Evolutionary conservation across 2,329 filamentous ascomycete species (phyloP), one percentile per base, ranked within the genome.

Genomic region (Spiromastix sp.): DNA sequence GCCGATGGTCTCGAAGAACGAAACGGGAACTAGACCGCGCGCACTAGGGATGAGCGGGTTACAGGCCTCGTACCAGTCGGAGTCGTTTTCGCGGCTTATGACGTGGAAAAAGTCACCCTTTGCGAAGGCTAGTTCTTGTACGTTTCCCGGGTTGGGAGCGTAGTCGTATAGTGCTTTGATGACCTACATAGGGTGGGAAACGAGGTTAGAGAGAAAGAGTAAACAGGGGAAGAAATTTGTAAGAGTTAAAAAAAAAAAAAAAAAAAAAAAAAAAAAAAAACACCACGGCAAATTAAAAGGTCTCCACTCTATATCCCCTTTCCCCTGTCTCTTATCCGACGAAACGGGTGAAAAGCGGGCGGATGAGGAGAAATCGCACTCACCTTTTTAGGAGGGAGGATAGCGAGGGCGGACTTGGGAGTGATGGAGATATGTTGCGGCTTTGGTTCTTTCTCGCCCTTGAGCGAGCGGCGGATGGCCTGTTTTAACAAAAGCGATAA

Each of bases 81-180:
- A 66, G 57, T 96, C 89, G 68, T 95, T 81, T 66, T 96, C 91
- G 59, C 89, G 81, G 52, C 84, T 85, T 59, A 96, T 89, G 45
- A 98, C 91, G 67, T 96, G 89, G 59, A 98, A 91, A 61, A 96
- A 98, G 60, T 98, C 91, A 54, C 91, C 91, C 56, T 85, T 83
- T 46, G 80, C 85, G 63, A 98, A 98, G 56, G 82, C 81, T 51
- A 98, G 71, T 66, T 94, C 80, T 57, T 89, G 81, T 35, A 65
- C 64, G 41, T 65, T 60, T 34, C 66, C 65, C 42, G 42, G 76
- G 52, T 81, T 74, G 40, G 86, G 83, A 52, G 81, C 74, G 64
- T 93, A 93, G 60, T 93, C 85, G 71, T 93, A 94, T 40, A 95
- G 79, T 19, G 91, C 91, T 68, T 89, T 86, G 60, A 98, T 98